These are phyloP conservation scores for Bipolaris zeicola DNA, from an alignment of 2,329 filamentous ascomycete species.

Conservation along the genomic window DNA sequence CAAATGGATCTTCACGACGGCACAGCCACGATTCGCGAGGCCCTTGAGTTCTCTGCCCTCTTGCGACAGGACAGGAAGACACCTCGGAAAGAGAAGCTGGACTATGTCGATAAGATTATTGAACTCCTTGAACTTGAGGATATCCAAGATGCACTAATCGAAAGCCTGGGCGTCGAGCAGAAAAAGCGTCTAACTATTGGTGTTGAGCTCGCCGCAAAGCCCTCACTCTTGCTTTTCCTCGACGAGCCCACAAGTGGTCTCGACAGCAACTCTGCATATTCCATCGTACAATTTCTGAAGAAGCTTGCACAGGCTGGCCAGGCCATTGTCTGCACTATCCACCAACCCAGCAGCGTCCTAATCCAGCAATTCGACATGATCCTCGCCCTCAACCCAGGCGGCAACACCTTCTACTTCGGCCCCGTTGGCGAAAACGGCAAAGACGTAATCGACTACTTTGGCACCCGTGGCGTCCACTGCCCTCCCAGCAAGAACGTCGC, in stretches of 20 bases:
- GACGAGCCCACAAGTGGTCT: conserved; percentile 75
- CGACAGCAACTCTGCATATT: conserved; percentile 71
- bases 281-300: conserved; percentile 70
- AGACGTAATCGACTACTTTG: conserved; percentile 71
- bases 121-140: conserved; percentile 68
- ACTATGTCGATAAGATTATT: conserved; percentile 70
- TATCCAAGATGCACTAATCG: conserved; percentile 70
- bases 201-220: conserved; percentile 68
- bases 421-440: conserved; percentile 70
- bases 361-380: conserved; percentile 78
- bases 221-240: conserved; percentile 69
- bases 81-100: conserved; percentile 65
- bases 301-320: conserved; percentile 70
- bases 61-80: conserved; percentile 64
- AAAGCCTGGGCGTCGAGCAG: conserved; percentile 69
- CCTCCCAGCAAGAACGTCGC: conserved; percentile 70
- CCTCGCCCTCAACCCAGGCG: conserved; percentile 69
- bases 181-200: conserved; percentile 75
- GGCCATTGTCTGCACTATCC: conserved; percentile 75
- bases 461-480: conserved; percentile 67
- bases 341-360: conserved; percentile 71
- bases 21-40: conserved; percentile 70
- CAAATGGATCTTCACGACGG: conserved; percentile 74
- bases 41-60: conserved; percentile 70
- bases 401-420: conserved; percentile 76